phyloP scores from a whole-genome alignment of 148 eudicot species.

The Nepenthes mirabilis region DNA sequence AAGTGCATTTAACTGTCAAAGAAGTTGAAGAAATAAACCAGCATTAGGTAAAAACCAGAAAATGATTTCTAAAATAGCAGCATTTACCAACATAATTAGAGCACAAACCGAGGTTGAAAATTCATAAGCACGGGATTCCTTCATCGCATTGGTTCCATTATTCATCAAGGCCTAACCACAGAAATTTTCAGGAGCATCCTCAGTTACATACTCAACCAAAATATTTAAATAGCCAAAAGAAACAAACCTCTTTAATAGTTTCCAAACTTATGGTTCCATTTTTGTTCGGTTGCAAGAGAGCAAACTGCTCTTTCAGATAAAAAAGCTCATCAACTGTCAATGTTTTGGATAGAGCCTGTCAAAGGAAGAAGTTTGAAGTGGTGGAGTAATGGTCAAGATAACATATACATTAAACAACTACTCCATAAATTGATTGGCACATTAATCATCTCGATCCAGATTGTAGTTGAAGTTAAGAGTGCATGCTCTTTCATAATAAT shows the following conservation, averaged over 20 bases:
- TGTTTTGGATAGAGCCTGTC: constrained; percentile 88
- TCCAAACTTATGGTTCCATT: constrained; percentile 79
- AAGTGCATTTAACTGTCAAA: constrained; percentile 61
- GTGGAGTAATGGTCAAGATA: not conserved
- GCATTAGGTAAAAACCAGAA: not conserved
- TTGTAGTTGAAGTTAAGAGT: too few relatives aligned
- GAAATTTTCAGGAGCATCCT: constrained; percentile 2
- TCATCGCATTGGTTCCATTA: constrained; percentile 93
- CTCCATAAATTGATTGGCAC: too few relatives aligned
- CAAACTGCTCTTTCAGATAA: constrained; percentile 79
- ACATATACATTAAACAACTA: not conserved
- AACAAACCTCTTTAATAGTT: constrained; percentile 68
- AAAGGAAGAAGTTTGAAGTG: not conserved
- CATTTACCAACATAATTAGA: not conserved
- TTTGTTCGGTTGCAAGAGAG: constrained; percentile 68
- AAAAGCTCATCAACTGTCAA: constrained; percentile 71
- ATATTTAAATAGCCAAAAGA: not conserved
- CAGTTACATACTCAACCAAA: not conserved
- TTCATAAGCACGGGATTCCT: constrained; percentile 76
- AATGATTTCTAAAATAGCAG: not conserved
- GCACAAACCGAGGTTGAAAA: constrained; percentile 65
- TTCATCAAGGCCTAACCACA: constrained; percentile 66
- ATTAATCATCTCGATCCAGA: too few relatives aligned
- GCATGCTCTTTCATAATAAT: too few relatives aligned
- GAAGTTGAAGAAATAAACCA: not conserved